These are phyloP conservation scores for Chlamydomonas schloesseri DNA, from an alignment of 139 green algal species.

Conservation along the genomic window DNA sequence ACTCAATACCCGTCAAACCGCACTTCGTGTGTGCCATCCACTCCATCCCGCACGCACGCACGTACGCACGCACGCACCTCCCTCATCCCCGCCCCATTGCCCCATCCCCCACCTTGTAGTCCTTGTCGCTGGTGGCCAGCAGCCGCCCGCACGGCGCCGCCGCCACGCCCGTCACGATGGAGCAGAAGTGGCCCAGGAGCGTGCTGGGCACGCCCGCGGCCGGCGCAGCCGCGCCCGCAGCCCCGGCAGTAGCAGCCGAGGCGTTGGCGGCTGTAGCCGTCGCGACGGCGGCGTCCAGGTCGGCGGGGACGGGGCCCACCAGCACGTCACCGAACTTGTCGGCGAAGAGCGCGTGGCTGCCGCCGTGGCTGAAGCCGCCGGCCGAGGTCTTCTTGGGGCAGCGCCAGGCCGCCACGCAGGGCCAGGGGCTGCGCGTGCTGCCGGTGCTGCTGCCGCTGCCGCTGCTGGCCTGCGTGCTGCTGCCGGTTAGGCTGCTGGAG, in stretches of 20 bases:
- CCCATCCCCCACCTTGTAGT: slow-evolving; percentile 80
- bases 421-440: neutral
- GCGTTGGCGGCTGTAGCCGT: neutral
- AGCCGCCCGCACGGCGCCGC: slow-evolving; percentile 61
- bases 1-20: too few relatives aligned
- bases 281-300: neutral
- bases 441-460: too few relatives aligned
- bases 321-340: slow-evolving; percentile 92
- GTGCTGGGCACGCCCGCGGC: slow-evolving; percentile 21
- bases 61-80: too few relatives aligned
- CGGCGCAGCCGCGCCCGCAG: slow-evolving; percentile 3
- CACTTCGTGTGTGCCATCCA: too few relatives aligned
- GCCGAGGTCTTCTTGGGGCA: slow-evolving; percentile 80
- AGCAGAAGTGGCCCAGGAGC: slow-evolving; percentile 88
- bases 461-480: too few relatives aligned
- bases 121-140: slow-evolving; percentile 83
- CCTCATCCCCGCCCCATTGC: too few relatives aligned
- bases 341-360: slow-evolving; percentile 69
- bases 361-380: slow-evolving; percentile 65
- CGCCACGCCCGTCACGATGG: slow-evolving; percentile 79
- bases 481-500: too few relatives aligned
- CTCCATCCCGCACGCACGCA: too few relatives aligned
- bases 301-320: slow-evolving; percentile 22
- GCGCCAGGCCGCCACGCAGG: slow-evolving; percentile 6
- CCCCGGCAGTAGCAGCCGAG: slow-evolving; percentile 37